Conservation (phyloP, 805 yeast genomes). For the Komagataella pastoris region DNA sequence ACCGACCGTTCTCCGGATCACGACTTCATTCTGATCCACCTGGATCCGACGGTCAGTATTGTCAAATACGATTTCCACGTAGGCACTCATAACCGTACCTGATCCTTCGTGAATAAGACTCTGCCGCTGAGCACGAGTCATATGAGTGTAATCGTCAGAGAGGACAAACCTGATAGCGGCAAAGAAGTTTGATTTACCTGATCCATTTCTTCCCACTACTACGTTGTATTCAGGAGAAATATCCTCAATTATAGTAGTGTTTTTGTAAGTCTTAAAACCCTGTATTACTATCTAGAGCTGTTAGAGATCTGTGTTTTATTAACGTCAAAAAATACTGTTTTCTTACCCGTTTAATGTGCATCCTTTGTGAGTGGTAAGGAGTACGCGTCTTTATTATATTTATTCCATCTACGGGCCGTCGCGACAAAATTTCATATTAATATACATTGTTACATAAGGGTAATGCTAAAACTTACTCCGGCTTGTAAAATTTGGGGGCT, state of each 20-base stretch:
- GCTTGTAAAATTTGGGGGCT: conserved; percentile 54
- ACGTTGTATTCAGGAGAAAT: conserved; percentile 79
- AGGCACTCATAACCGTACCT: conserved; percentile 82
- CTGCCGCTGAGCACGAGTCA: conserved; percentile 77
- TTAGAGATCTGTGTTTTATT: background rate
- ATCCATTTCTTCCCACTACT: conserved; percentile 87
- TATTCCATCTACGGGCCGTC: background rate
- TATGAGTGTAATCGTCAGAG: conserved; percentile 77
- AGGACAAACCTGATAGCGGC: conserved; percentile 89
- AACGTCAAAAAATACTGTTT: no score
- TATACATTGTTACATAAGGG: background rate
- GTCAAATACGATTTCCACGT: conserved; percentile 81
- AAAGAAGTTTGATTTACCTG: conserved; percentile 92
- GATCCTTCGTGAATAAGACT: conserved; percentile 85
- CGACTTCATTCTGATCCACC: conserved; percentile 51
- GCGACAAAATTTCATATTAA: background rate
- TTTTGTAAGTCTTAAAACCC: conserved; percentile 89
- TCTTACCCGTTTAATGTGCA: conserved; percentile 18
- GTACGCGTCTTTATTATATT: background rate
- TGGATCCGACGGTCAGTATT: conserved; percentile 70
- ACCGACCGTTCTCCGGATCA: conserved; percentile 84
- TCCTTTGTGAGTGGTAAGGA: conserved; percentile 1
- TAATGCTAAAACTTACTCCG: background rate
- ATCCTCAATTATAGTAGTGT: conserved; percentile 62
- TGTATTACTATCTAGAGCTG: conserved; percentile 49